These are phyloP conservation scores for Chamaecrista fasciculata DNA, from an alignment of 306 rosid species.

Conservation along the genomic window DNA sequence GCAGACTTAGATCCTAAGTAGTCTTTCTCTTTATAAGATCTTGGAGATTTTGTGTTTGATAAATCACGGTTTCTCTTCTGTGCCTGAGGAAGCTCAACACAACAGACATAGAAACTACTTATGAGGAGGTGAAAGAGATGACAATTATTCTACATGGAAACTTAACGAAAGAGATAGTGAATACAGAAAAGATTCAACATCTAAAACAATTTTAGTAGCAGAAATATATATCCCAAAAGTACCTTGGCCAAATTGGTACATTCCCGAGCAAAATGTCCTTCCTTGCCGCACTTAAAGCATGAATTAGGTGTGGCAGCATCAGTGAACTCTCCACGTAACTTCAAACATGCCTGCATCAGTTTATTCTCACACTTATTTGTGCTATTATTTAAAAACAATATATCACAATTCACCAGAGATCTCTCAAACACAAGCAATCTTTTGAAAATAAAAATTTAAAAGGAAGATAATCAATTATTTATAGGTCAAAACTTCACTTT, in stretches of 20 bases:
- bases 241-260: constrained; percentile 45
- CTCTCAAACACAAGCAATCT: too few relatives aligned
- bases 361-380: neutral
- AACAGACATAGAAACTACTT: constrained; percentile 1
- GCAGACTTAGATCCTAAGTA: constrained; percentile 48
- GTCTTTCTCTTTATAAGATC: constrained; percentile 44
- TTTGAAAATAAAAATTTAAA: too few relatives aligned
- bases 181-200: neutral
- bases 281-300: constrained; percentile 80
- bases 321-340: constrained; percentile 46
- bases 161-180: neutral
- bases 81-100: constrained; percentile 36
- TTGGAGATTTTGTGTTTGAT: constrained; percentile 38
- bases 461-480: neutral
- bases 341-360: constrained; percentile 58
- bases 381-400: neutral
- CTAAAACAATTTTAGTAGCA: neutral
- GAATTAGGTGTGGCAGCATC: constrained; percentile 48
- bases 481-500: too few relatives aligned
- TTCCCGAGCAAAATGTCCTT: constrained; percentile 93
- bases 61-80: constrained; percentile 46
- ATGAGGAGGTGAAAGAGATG: neutral
- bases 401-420: too few relatives aligned
- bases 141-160: neutral
- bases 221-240: constrained; percentile 7